These are phyloP conservation scores for Backusella parvicylindrica DNA, from an alignment of 192 early-diverging fungal genomes.

Conservation along the genomic window DNA sequence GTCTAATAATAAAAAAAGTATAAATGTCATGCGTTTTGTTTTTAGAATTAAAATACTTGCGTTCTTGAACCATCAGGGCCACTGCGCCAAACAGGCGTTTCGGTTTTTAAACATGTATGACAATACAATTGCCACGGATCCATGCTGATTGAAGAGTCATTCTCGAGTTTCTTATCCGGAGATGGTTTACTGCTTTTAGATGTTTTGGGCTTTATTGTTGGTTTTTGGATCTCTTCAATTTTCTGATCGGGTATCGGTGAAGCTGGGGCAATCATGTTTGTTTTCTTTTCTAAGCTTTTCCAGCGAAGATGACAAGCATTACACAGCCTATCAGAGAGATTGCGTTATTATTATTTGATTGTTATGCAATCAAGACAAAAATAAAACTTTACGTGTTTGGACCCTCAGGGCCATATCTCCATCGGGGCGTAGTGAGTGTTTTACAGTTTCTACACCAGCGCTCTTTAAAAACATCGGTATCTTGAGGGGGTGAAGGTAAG, in stretches of 20 bases:
- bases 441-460: constrained; percentile 21
- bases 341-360: neutral
- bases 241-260: neutral
- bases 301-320: constrained; percentile 27
- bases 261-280: neutral
- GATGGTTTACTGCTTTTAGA: neutral
- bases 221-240: neutral
- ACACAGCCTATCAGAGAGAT: constrained; percentile 11
- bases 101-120: neutral
- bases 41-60: constrained; percentile 13
- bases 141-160: neutral
- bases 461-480: neutral
- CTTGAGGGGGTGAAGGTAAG: neutral
- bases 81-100: constrained; percentile 15
- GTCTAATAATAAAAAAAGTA: constrained; percentile 9
- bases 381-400: constrained; percentile 12
- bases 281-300: neutral
- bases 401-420: constrained; percentile 19
- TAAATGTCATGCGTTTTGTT: neutral
- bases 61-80: constrained; percentile 18
- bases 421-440: constrained; percentile 12
- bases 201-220: neutral
- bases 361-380: neutral
- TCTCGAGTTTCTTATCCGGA: neutral
- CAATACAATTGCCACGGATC: neutral